These are phyloP conservation scores for Fusarium sp. DNA, from an alignment of 2,329 filamentous ascomycete genomes.

Conservation along the genomic window DNA sequence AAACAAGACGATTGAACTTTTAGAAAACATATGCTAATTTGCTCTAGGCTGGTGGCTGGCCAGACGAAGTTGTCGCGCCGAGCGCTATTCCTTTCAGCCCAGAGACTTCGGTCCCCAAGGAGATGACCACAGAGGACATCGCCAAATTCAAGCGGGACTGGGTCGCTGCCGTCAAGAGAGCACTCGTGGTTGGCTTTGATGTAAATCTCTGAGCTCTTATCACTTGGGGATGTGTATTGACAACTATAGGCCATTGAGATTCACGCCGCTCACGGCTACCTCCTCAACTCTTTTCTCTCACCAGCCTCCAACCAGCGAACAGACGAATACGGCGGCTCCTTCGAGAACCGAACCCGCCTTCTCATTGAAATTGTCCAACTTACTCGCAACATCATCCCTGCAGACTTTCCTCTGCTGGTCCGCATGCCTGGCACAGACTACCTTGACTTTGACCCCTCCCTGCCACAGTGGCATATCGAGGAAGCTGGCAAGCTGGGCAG, in stretches of 20 bases:
- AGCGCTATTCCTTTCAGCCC: slow-evolving; percentile 36
- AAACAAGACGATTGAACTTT: too few relatives aligned
- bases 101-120: slow-evolving; percentile 34
- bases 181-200: slow-evolving; percentile 36
- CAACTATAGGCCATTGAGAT: slow-evolving; percentile 35
- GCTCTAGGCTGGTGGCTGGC: slow-evolving; percentile 38
- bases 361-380: slow-evolving; percentile 55
- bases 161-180: slow-evolving; percentile 33
- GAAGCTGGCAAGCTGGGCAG: slow-evolving; percentile 69
- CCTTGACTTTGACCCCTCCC: slow-evolving; percentile 65
- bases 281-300: slow-evolving; percentile 61
- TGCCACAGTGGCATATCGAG: slow-evolving; percentile 67
- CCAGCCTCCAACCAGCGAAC: slow-evolving; percentile 59
- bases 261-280: slow-evolving; percentile 61
- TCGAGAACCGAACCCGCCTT: slow-evolving; percentile 55
- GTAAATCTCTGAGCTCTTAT: slow-evolving; percentile 2
- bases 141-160: slow-evolving; percentile 38
- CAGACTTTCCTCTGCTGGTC: slow-evolving; percentile 65
- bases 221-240: background rate
- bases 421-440: slow-evolving; percentile 76
- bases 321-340: slow-evolving; percentile 58
- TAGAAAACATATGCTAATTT: background rate
- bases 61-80: slow-evolving; percentile 37
- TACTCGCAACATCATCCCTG: slow-evolving; percentile 31
- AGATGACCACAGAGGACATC: slow-evolving; percentile 39